Evolutionary conservation across 257 asterid genomes (phyloP).

Genomic region (Nyctanthes arbortristis): DNA sequence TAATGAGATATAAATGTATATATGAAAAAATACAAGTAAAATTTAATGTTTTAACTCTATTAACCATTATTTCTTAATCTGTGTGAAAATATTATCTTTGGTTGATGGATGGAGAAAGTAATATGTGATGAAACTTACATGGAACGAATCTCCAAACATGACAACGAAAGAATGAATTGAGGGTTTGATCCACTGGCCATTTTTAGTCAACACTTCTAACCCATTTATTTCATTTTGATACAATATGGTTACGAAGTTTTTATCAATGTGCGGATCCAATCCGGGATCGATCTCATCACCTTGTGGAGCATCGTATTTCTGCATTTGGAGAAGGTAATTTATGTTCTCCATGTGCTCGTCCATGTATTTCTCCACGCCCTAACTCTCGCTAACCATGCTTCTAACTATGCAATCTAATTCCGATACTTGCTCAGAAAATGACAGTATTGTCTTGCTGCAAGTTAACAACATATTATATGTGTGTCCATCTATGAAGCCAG

Average conservation of each 20-base stretch:
- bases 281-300: conserved; percentile 36
- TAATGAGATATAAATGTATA: too few relatives aligned
- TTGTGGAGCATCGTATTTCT: conserved; percentile 51
- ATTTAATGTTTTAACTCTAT: too few relatives aligned
- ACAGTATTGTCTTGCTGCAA: conserved; percentile 37
- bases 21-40: too few relatives aligned
- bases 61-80: too few relatives aligned
- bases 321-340: conserved; percentile 42
- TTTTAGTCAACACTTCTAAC: conserved; percentile 42
- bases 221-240: conserved; percentile 39
- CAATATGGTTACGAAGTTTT: conserved; percentile 44
- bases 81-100: too few relatives aligned
- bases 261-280: conserved; percentile 51
- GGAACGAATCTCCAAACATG: conserved; percentile 52
- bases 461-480: too few relatives aligned
- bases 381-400: conserved; percentile 48
- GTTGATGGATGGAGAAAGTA: too few relatives aligned
- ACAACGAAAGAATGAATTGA: conserved; percentile 39
- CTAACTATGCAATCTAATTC: conserved; percentile 47
- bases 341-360: conserved; percentile 55
- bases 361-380: conserved; percentile 42
- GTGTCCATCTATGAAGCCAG: too few relatives aligned
- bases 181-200: conserved; percentile 55
- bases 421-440: conserved; percentile 34
- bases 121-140: conserved; percentile 32